Evolutionary conservation across 108 stramenopile genomes (phyloP).

Genomic region (Schizochytrium sp.): DNA sequence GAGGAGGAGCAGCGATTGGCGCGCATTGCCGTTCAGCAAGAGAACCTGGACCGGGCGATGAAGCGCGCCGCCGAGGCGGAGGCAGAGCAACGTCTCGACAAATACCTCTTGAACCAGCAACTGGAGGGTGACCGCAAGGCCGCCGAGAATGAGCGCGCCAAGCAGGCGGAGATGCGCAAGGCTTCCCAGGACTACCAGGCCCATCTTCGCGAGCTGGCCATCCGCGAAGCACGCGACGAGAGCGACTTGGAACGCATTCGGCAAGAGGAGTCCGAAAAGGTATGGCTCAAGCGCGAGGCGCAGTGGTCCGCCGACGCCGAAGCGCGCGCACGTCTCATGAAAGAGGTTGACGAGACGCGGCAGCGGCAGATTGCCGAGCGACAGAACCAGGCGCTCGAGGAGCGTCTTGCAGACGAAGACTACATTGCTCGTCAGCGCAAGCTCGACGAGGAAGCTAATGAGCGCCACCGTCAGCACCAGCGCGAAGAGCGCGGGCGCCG

Average conservation of each 20-base stretch:
- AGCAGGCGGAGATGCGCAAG: not conserved
- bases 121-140: not conserved
- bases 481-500: not conserved
- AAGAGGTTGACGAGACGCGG: not conserved
- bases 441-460: not conserved
- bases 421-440: not conserved
- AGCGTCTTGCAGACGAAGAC: not conserved
- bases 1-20: not conserved
- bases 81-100: not conserved
- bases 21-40: not conserved
- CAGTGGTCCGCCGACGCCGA: not conserved
- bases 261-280: not conserved
- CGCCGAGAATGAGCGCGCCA: not conserved
- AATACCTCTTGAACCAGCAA: not conserved
- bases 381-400: not conserved
- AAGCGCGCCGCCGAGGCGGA: not conserved
- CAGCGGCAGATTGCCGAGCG: not conserved
- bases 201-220: not conserved
- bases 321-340: not conserved
- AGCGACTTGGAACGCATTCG: not conserved
- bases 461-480: not conserved
- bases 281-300: not conserved
- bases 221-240: not conserved
- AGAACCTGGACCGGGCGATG: not conserved
- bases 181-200: not conserved